Conservation (phyloP, 2,329 filamentous ascomycete species). For the Thermothelomyces thermophilus region DNA sequence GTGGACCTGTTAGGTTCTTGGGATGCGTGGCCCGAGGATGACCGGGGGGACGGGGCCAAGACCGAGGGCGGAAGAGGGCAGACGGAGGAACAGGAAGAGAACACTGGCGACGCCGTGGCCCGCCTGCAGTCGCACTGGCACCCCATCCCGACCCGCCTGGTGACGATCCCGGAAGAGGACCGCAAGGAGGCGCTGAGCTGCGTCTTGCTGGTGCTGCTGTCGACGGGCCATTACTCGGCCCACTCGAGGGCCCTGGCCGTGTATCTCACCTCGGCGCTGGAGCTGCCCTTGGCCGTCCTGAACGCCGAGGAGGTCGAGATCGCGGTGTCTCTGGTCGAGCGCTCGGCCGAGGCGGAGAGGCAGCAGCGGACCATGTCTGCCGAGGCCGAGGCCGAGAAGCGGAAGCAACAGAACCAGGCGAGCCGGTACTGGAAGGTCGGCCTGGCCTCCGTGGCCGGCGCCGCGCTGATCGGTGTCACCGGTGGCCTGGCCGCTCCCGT, state of each 20-base stretch:
- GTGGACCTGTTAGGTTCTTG: conserved; percentile 36
- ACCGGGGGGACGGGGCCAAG: conserved; percentile 25
- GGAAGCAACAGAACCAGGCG: conserved; percentile 62
- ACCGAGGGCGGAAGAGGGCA: conserved; percentile 1
- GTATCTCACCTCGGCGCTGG: conserved; percentile 60
- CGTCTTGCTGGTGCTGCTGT: conserved; percentile 62
- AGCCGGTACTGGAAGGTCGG: conserved; percentile 84
- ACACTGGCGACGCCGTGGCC: conserved; percentile 34
- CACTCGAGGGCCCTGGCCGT: conserved; percentile 64
- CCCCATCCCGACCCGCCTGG: conserved; percentile 47
- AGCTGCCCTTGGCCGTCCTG: conserved; percentile 55
- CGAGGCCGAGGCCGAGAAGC: conserved; percentile 68
- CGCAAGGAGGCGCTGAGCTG: conserved; percentile 61
- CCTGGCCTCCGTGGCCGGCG: conserved; percentile 79
- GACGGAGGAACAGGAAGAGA: conserved; percentile 15
- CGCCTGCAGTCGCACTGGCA: conserved; percentile 47
- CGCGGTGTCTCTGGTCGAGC: conserved; percentile 66
- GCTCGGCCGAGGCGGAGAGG: conserved; percentile 39
- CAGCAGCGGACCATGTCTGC: conserved; percentile 53
- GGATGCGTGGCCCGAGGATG: conserved; percentile 25
- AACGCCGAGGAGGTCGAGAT: conserved; percentile 68
- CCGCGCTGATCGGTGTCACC: conserved; percentile 83
- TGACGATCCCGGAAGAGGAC: conserved; percentile 51
- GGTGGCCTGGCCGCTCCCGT: conserved; percentile 85
- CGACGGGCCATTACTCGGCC: conserved; percentile 66